These are phyloP conservation scores for Fusarium algeriense DNA, from an alignment of 2,329 filamentous ascomycete genomes.

Conservation along the genomic window DNA sequence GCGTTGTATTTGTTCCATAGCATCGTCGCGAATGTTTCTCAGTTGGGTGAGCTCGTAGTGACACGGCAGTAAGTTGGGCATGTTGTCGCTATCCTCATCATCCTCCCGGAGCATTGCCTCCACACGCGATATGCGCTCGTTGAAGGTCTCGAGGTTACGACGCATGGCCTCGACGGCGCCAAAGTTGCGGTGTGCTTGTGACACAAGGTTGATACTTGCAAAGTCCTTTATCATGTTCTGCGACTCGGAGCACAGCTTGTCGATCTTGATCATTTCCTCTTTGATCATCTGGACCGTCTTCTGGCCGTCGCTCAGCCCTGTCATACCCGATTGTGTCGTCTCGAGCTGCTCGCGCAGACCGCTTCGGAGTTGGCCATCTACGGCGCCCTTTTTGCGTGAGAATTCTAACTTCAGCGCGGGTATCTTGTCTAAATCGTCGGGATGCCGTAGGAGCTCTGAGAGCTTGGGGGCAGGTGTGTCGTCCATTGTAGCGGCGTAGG, in stretches of 20 bases:
- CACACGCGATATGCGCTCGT: constrained; percentile 78
- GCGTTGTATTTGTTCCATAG: constrained; percentile 93
- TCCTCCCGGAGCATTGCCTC: constrained; percentile 85
- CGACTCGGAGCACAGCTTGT: constrained; percentile 95
- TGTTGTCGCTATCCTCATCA: constrained; percentile 86
- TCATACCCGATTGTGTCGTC: constrained; percentile 94
- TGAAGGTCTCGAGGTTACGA: constrained; percentile 87
- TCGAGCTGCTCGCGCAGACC: constrained; percentile 93
- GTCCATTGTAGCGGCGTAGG: constrained; percentile 51
- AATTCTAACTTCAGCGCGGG: constrained; percentile 90
- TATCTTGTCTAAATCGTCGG: constrained; percentile 98
- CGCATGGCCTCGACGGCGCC: constrained; percentile 95
- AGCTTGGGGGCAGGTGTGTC: constrained; percentile 82
- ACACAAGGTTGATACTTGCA: constrained; percentile 89
- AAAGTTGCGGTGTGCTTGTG: constrained; percentile 96
- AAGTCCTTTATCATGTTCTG: constrained; percentile 99
- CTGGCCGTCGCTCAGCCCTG: constrained; percentile 87
- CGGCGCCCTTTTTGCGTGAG: constrained; percentile 89
- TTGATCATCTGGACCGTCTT: constrained; percentile 93
- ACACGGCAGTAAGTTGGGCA: constrained; percentile 89
- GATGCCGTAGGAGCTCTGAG: constrained; percentile 91
- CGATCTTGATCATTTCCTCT: constrained; percentile 98
- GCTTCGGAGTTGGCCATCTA: constrained; percentile 90
- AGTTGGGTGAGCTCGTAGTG: constrained; percentile 94
- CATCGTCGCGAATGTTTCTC: constrained; percentile 93